Base-by-base conservation (phyloP, 345 rosid species). In the Stellera chamaejasme region DNA sequence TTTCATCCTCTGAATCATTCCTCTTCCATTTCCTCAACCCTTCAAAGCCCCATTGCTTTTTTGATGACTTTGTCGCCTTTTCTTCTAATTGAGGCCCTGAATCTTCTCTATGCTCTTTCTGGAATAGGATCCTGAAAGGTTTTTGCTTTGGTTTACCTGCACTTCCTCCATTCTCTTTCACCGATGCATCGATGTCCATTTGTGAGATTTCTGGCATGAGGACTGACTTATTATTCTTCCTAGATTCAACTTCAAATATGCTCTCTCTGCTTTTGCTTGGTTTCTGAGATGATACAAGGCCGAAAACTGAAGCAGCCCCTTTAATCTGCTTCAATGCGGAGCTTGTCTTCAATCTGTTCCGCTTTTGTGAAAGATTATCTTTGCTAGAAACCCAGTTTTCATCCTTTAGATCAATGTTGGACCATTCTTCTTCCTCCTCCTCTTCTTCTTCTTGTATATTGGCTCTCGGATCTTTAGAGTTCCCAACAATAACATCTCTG, bases 21-120 rank as follows among this genome's bases (percentile, higher is more conserved):
- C 63, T 83, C 77, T 75, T 83, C 95, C 80, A 79, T 68, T 73
- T 80, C 79, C 71, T 82, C 16, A 85, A 69, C 26, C 92, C 88
- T 39, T 81, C 76, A 15, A 82, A 71, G 47, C 80, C 77, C 90
- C 90, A 86, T 62, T 79, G 90, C 49, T 77, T 80, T 65, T 81
- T 79, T 0, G 62, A 71, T 0, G 78, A 82, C 74, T 71, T 85
- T 2, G 77, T 51, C 13, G 55, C 58, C 62, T 43, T 78, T 19
- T 70, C 88, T 25, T 58, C 77, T 26, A 39, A 36, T 50, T 69
- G 65, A 10, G 51, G 9, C 16, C 66, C 61, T 54, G 41, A 61
- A 7, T 62, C 67, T 57, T 71, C 74, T 44, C 62, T 74, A 44
- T 64, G 77, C 14, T 76, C 78, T 50, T 43, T 70, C 10, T 63